Evolutionary conservation across 805 yeast genomes (phyloP), one percentile per base, ranked within the genome.

Genomic region (Candida vaughaniae): DNA sequence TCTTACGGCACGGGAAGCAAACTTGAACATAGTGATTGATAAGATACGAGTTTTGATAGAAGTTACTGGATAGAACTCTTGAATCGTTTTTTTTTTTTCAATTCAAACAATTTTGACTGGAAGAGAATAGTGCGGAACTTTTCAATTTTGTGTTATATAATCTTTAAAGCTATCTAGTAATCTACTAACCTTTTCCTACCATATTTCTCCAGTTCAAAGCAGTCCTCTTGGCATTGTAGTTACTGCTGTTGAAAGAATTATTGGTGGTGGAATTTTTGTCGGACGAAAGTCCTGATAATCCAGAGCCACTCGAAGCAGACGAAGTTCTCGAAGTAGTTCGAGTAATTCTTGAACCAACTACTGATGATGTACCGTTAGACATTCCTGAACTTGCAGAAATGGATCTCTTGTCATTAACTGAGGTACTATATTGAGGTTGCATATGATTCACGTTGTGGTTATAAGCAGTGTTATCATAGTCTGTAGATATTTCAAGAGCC

Each of bases 1-100:
- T 31, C 42, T 36, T 31, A 62, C 53, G 42, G 72, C 60, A 61
- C 77, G 75, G 41, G 69, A 53, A 43, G 77, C 75, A 40, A 71
- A 58, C 71, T 73, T 77, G 55, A 76, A 73, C 83, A 77, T 77
- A n/a, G n/a, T n/a, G n/a, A n/a, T n/a, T 31, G 38, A 45, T 8
- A 11, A 25, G 6, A 25, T 9, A 25, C 6, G 7, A 11, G 8
- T 44, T 5, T 20, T 17, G 18, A 17, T 29, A 11, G 6, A 10
- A 22, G 17, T 25, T 16, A 22, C 10, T 11, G n/a, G 9, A 16
- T 29, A 12, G n/a, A n/a, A n/a, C n/a, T n/a, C n/a, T n/a, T n/a
- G n/a, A n/a, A n/a, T n/a, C n/a, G n/a, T n/a, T 36, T 36, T 36
- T 36, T n/a, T 31, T 36, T 30, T 23, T 20, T 17, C 14, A 14